phyloP scores from a whole-genome alignment of 2,329 filamentous ascomycete genomes.

The Ilyonectria destructans region DNA sequence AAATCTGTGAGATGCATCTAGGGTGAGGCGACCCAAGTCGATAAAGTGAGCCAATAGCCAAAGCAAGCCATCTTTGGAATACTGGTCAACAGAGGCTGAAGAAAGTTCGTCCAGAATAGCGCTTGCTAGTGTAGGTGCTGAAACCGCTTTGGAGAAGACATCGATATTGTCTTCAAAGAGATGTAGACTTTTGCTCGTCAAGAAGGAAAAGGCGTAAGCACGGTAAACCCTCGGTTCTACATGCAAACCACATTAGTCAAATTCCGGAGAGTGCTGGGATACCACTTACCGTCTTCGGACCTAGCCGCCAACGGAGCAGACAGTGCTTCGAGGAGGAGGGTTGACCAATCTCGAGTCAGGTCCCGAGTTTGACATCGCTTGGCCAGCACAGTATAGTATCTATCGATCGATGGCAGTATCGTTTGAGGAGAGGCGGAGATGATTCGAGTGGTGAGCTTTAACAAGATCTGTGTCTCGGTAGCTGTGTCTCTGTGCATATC shows the following conservation, averaged over 20 bases:
- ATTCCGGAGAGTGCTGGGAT: too few species aligned
- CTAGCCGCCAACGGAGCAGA: slow-evolving; percentile 48
- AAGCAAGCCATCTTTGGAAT: slow-evolving; percentile 64
- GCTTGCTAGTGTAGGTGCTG: slow-evolving; percentile 59
- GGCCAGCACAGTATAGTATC: slow-evolving; percentile 61
- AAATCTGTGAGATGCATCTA: slow-evolving; percentile 54
- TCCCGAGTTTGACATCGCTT: slow-evolving; percentile 52
- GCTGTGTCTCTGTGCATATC: slow-evolving; percentile 34
- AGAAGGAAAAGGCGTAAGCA: slow-evolving; percentile 48
- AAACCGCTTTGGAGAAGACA: slow-evolving; percentile 56
- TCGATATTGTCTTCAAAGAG: slow-evolving; percentile 60
- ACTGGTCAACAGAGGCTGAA: slow-evolving; percentile 41
- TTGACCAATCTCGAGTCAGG: slow-evolving; percentile 36
- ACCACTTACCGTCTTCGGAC: slow-evolving; percentile 40
- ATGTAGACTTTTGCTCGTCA: slow-evolving; percentile 51
- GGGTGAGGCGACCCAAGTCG: slow-evolving; percentile 64
- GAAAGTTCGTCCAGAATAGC: slow-evolving; percentile 59
- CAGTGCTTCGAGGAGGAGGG: slow-evolving; percentile 50
- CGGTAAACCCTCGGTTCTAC: slow-evolving; percentile 36
- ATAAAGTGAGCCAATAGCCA: slow-evolving; percentile 80
- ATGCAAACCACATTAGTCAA: slow-evolving; percentile 27
- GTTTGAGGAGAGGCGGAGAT: slow-evolving; percentile 39
- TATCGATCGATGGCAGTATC: slow-evolving; percentile 45
- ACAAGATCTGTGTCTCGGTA: slow-evolving; percentile 50
- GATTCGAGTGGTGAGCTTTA: slow-evolving; percentile 56